Percentiles rank a stretch among this genome's conserved stretches.
Evolutionary conservation across 1,139 yeast genomes (phyloP).

Genomic region (Hemisphaericaspora xylofermentans): DNA sequence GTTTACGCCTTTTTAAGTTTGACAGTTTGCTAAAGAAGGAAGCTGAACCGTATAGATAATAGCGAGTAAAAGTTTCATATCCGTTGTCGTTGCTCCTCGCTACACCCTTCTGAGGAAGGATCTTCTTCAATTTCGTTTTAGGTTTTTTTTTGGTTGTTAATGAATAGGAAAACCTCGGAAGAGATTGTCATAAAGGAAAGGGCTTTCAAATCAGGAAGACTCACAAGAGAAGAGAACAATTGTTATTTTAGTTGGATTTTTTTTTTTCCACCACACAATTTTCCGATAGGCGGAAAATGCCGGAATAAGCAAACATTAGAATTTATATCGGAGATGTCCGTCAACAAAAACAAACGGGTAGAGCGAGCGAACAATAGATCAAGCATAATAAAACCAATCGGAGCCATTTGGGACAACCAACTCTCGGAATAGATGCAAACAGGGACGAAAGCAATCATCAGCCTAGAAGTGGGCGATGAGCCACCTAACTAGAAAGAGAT

Average conservation of each 20-base stretch:
- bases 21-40: no score
- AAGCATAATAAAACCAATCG: no score
- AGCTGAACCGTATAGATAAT: no score
- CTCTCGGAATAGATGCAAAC: no score
- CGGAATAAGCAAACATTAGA: conserved; percentile 1
- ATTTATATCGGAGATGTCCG: background rate
- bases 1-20: no score
- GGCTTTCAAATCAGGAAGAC: conserved; percentile 6
- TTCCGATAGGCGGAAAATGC: conserved; percentile 4
- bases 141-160: no score
- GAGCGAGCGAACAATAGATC: background rate
- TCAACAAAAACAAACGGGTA: background rate
- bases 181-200: background rate
- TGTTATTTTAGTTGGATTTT: background rate
- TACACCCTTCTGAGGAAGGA: background rate
- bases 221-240: conserved; percentile 4
- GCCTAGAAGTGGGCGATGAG: no score
- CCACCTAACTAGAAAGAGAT: no score
- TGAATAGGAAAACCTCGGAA: conserved; percentile 8
- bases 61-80: no score
- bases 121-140: no score
- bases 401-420: no score
- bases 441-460: no score
- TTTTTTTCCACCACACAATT: background rate
- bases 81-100: background rate